Base-by-base conservation (phyloP, 164 flowering plant species). In the Echeveria elegans region DNA sequence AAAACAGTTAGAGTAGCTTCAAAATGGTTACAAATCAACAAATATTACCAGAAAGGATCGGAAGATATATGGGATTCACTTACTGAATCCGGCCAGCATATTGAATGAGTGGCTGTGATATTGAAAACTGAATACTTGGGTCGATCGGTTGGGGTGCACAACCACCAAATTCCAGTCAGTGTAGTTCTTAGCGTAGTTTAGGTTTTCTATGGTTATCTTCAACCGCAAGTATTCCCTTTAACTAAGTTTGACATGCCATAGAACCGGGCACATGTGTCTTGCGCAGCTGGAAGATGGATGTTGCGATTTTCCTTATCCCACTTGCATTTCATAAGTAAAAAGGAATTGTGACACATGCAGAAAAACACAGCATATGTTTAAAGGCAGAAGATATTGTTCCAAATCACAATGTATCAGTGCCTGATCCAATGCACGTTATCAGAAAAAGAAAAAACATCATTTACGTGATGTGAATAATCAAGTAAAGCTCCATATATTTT, bases 201-300 rank as follows among this genome's bases (percentile, higher is more conserved):
- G 71, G 66, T 79, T 79, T 1, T 69, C 77, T 29, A 79, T 53
- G 4, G 82, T 23, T 2, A 79, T 70, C 74, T 79, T 76, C 23
- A 71, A 79, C 0, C 79, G 76, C 79, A 79, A 79, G 63, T 79
- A 79, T 36, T 71, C 72, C 72, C 67, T 64, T 68, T 78, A 78
- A 64, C 72, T 78, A 8, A 45, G 34, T 69, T 76, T 76, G 34
- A 76, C 75, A 65, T 79, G 79, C 82, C 79, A 76, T 5, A 73
- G 58, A 21, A 75, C 65, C 0, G 81, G 78, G 38, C 81, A 78
- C 77, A 70, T 78, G 50, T 76, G 76, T 3, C 65, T 21, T 23
- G 82, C 69, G 72, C 41, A 1, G 70, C 77, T 23, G 80, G 78
- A 56, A 77, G 66, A 58, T 76, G 76, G 68, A 85, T 66, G 63